phyloP scores from a whole-genome alignment of 371 early-diverging fungal genomes.

The Nosema muscidifuracis region DNA sequence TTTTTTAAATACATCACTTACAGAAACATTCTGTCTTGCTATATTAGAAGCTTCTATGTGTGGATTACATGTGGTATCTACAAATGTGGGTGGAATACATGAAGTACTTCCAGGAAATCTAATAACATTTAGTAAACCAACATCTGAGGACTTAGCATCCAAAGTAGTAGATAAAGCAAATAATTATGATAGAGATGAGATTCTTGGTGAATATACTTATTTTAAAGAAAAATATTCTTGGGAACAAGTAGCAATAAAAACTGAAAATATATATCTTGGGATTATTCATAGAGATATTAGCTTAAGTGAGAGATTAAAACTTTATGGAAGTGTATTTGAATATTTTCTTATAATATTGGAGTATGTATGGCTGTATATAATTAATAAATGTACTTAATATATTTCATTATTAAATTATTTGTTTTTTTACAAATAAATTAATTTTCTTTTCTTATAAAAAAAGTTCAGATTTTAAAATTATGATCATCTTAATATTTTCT shows the following conservation, averaged over 20 bases:
- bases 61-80: slow-evolving; percentile 85
- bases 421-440: no score
- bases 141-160: slow-evolving; percentile 69
- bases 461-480: not conserved
- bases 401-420: no score
- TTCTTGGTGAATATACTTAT: not conserved
- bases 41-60: slow-evolving; percentile 96
- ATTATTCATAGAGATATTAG: slow-evolving; percentile 1
- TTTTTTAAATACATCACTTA: slow-evolving; percentile 91
- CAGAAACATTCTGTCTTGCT: slow-evolving; percentile 96
- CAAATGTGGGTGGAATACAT: slow-evolving; percentile 92
- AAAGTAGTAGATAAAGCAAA: slow-evolving; percentile 29
- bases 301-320: slow-evolving; percentile 1
- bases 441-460: no score
- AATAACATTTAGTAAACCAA: slow-evolving; percentile 82
- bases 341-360: slow-evolving; percentile 27
- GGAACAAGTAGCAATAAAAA: slow-evolving; percentile 21
- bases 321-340: slow-evolving; percentile 2
- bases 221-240: slow-evolving; percentile 17
- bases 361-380: not conserved
- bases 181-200: slow-evolving; percentile 13
- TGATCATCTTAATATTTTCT: not conserved
- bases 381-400: no score
- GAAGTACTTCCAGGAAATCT: slow-evolving; percentile 88
- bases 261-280: slow-evolving; percentile 14